phyloP scores from a whole-genome alignment of 805 yeast genomes.

The Metschnikowia peoriensis region DNA sequence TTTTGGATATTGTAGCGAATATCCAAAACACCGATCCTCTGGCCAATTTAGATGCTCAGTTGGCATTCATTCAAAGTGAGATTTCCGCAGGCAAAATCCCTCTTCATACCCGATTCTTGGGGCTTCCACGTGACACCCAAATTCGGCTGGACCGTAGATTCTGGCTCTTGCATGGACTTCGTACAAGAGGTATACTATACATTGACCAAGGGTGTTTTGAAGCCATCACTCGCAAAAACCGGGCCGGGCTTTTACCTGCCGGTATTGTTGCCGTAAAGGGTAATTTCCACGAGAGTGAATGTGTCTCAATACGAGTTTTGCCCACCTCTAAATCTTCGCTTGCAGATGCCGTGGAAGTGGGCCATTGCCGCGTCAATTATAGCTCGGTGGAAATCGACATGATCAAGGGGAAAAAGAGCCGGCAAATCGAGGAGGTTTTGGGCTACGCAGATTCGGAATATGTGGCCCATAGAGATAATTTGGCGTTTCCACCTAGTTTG shows the following conservation, averaged over 20 bases:
- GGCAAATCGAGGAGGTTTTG: constrained; percentile 64
- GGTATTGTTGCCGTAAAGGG: constrained; percentile 83
- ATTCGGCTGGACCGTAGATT: constrained; percentile 76
- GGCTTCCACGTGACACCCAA: constrained; percentile 59
- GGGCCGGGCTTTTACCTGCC: constrained; percentile 92
- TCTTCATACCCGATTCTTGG: constrained; percentile 86
- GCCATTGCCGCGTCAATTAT: constrained; percentile 91
- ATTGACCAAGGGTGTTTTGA: constrained; percentile 84
- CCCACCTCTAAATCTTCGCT: constrained; percentile 37
- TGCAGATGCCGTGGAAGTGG: constrained; percentile 53
- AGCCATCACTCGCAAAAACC: constrained; percentile 79
- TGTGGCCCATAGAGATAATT: constrained; percentile 85
- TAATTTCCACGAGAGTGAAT: constrained; percentile 81
- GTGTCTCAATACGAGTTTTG: constrained; percentile 67
- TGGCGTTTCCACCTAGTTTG: constrained; percentile 69
- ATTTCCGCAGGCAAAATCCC: constrained; percentile 51
- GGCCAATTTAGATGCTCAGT: constrained; percentile 27
- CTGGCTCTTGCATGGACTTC: constrained; percentile 92
- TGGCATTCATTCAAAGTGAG: constrained; percentile 20
- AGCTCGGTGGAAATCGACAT: constrained; percentile 71
- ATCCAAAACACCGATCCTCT: constrained; percentile 43
- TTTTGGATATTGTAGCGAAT: constrained; percentile 69
- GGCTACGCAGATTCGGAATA: constrained; percentile 94
- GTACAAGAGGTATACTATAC: constrained; percentile 72
- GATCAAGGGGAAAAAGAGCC: constrained; percentile 81